These are phyloP conservation scores for Ophiostoma fasciatum DNA, from an alignment of 2,329 filamentous ascomycete genomes.

Conservation along the genomic window DNA sequence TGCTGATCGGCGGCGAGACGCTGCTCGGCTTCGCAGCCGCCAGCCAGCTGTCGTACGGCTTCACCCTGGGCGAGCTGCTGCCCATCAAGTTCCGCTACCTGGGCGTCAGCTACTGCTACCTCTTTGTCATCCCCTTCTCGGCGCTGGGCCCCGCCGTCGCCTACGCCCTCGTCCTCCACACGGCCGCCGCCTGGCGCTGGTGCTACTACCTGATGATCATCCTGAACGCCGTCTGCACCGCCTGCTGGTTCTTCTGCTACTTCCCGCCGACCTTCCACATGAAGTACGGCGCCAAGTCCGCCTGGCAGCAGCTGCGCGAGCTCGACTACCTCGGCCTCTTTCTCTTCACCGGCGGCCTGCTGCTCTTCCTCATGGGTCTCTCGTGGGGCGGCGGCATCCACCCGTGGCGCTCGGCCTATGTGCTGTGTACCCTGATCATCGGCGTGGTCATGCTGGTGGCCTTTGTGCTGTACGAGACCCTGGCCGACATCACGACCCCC, in stretches of 20 bases:
- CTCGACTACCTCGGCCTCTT: slow-evolving; percentile 28
- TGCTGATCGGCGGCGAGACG: slow-evolving; percentile 21
- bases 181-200: slow-evolving; percentile 24
- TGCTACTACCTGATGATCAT: slow-evolving; percentile 28
- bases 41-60: slow-evolving; percentile 23
- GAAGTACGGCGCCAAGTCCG: slow-evolving; percentile 23
- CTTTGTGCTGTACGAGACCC: slow-evolving; percentile 17
- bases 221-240: slow-evolving; percentile 19
- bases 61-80: slow-evolving; percentile 24
- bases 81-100: slow-evolving; percentile 27
- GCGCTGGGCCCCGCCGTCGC: slow-evolving; percentile 19
- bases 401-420: slow-evolving; percentile 24
- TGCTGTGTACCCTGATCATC: slow-evolving; percentile 18
- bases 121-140: slow-evolving; percentile 17
- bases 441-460: slow-evolving; percentile 13
- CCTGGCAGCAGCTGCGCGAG: slow-evolving; percentile 19
- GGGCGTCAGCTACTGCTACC: slow-evolving; percentile 20
- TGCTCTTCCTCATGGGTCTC: slow-evolving; percentile 30
- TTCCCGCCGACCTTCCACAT: slow-evolving; percentile 25
- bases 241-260: slow-evolving; percentile 24
- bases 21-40: slow-evolving; percentile 23
- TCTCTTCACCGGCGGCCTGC: slow-evolving; percentile 29
- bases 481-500: slow-evolving; percentile 17
- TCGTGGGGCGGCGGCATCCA: slow-evolving; percentile 28
- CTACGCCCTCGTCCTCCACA: slow-evolving; percentile 19